A percentile compares a stretch with the other conserved stretches of the same genome.
These are phyloP conservation scores for Candida jianshihensis DNA, from an alignment of 805 yeast genomes.

Conservation along the genomic window DNA sequence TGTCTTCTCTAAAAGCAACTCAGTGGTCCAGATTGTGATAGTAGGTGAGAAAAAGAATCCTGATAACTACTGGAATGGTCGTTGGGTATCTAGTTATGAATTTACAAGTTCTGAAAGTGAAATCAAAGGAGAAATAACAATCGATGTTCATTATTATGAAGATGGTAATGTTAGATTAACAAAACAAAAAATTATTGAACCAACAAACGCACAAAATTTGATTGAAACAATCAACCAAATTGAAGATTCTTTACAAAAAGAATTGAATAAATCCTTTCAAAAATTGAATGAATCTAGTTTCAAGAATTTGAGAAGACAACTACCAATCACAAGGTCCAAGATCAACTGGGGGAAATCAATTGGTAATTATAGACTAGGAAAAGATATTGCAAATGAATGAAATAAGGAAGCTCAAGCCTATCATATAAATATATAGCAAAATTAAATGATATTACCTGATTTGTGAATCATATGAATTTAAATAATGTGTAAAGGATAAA, in stretches of 20 bases:
- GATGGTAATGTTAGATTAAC: constrained; percentile 90
- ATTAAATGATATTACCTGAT: not conserved
- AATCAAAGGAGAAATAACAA: constrained; percentile 46
- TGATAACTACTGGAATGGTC: constrained; percentile 81
- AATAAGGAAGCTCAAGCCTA: too few species aligned
- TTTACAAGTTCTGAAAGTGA: constrained; percentile 26
- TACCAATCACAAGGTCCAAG: constrained; percentile 87
- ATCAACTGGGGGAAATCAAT: constrained; percentile 94
- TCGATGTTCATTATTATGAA: constrained; percentile 89
- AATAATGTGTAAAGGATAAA: constrained; percentile 50
- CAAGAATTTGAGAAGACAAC: constrained; percentile 79
- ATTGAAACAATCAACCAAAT: constrained; percentile 42
- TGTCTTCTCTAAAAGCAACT: constrained; percentile 31
- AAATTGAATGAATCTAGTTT: constrained; percentile 74
- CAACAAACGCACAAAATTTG: constrained; percentile 16
- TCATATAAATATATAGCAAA: not conserved
- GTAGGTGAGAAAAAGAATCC: constrained; percentile 69
- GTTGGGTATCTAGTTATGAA: constrained; percentile 69
- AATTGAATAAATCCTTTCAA: constrained; percentile 55
- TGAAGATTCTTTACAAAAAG: constrained; percentile 56
- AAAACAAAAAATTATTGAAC: constrained; percentile 30
- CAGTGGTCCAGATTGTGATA: constrained; percentile 37
- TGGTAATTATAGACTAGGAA: constrained; percentile 83
- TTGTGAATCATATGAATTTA: constrained; percentile 35
- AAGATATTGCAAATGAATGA: constrained; percentile 47